These are phyloP conservation scores for Zasmidium angulare DNA, from an alignment of 2,329 filamentous ascomycete species.

Conservation along the genomic window DNA sequence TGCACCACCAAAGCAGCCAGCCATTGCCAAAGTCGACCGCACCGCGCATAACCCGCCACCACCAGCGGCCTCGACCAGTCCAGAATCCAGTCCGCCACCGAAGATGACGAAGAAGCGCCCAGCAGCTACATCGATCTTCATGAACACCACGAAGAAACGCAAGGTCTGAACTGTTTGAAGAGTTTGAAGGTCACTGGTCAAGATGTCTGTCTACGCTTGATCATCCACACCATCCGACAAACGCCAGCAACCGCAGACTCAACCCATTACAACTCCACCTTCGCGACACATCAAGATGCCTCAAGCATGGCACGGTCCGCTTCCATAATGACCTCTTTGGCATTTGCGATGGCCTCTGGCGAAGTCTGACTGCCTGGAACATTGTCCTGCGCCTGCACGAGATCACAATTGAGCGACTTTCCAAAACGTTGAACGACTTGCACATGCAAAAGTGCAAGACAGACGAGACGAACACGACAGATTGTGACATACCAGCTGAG, in stretches of 20 bases:
- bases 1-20: not conserved
- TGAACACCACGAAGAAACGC: constrained; percentile 11
- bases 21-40: not conserved
- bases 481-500: constrained; percentile 64
- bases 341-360: constrained; percentile 47
- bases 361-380: constrained; percentile 39
- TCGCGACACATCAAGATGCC: constrained; percentile 24
- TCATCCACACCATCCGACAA: too few relatives aligned
- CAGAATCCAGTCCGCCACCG: constrained; percentile 17
- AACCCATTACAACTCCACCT: not conserved
- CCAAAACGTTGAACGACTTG: not conserved
- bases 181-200: not conserved
- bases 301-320: constrained; percentile 44
- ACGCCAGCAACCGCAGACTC: not conserved
- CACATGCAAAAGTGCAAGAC: constrained; percentile 4
- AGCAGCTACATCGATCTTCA: constrained; percentile 11
- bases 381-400: constrained; percentile 42
- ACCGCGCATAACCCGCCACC: not conserved
- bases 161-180: constrained; percentile 2
- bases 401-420: constrained; percentile 3
- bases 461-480: not conserved
- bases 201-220: not conserved
- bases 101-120: constrained; percentile 23
- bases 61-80: not conserved
- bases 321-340: constrained; percentile 42